phyloP scores from a whole-genome alignment of 2,329 filamentous ascomycete species.

The Colletotrichum somersetense region DNA sequence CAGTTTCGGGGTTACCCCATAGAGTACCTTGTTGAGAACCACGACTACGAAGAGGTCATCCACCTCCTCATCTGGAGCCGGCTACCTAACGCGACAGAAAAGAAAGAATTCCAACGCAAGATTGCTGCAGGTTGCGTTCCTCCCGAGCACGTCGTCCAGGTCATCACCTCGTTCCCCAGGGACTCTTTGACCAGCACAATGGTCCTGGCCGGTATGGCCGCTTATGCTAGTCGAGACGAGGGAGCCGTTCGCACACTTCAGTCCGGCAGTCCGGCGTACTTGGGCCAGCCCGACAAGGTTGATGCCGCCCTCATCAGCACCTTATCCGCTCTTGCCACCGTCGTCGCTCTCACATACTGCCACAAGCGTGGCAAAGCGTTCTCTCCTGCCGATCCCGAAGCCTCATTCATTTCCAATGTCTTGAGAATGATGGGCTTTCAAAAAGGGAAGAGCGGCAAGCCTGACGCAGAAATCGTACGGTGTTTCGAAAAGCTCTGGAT shows the following conservation, averaged over 20 bases:
- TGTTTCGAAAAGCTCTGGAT: constrained; percentile 56
- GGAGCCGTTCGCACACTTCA: constrained; percentile 45
- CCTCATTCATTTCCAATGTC: constrained; percentile 57
- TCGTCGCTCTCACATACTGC: constrained; percentile 48
- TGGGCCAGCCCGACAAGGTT: constrained; percentile 8
- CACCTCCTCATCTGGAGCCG: constrained; percentile 55
- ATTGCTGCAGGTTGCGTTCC: constrained; percentile 18
- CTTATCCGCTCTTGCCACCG: constrained; percentile 18
- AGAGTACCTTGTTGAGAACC: constrained; percentile 41
- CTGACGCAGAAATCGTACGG: constrained; percentile 49
- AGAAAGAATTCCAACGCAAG: constrained; percentile 38
- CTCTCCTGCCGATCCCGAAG: constrained; percentile 48
- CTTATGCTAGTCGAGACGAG: constrained; percentile 49
- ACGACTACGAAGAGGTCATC: constrained; percentile 46
- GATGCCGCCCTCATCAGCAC: constrained; percentile 15
- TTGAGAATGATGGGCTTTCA: constrained; percentile 46
- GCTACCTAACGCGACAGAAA: constrained; percentile 50
- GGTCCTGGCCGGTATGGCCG: constrained; percentile 53
- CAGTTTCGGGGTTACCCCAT: constrained; percentile 52
- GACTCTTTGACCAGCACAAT: constrained; percentile 53
- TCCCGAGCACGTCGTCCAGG: constrained; percentile 7
- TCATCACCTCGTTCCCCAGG: constrained; percentile 41
- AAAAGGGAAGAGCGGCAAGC: neutral
- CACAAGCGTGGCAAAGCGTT: constrained; percentile 54
- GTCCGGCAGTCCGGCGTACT: constrained; percentile 6